Percentiles rank a stretch among this genome's conserved stretches.
Conservation (phyloP, 179 eudicot species). For the Dionaea muscipula region DNA sequence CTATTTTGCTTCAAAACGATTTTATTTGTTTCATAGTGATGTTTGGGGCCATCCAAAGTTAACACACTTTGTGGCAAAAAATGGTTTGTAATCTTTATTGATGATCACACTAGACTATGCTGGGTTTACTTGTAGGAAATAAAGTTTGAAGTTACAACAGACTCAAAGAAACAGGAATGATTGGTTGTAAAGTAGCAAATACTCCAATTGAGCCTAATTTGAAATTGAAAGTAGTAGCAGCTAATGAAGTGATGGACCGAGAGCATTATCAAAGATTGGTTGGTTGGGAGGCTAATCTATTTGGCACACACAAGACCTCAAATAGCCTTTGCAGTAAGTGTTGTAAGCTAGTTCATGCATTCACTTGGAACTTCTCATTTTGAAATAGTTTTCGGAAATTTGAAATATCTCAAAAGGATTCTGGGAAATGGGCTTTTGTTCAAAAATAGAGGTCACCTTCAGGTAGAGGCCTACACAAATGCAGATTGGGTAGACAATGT, state of each 20-base stretch:
- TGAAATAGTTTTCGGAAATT: not conserved
- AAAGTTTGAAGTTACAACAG: no score
- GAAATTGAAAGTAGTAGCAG: not conserved
- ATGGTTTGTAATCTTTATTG: slow-evolving; percentile 6
- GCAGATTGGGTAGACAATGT: not conserved
- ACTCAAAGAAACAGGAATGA: not conserved
- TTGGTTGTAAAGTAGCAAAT: not conserved
- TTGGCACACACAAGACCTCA: not conserved
- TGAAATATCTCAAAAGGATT: not conserved
- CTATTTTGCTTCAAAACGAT: slow-evolving; percentile 4
- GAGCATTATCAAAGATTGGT: not conserved
- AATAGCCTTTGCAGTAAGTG: slow-evolving; percentile 1
- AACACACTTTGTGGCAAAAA: not conserved
- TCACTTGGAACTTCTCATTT: not conserved
- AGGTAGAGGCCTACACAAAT: not conserved
- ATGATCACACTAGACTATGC: slow-evolving; percentile 1
- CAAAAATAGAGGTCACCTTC: not conserved
- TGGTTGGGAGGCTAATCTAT: not conserved
- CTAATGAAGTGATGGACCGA: not conserved
- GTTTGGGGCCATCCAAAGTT: slow-evolving; percentile 8
- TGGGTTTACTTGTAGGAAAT: slow-evolving; percentile 7
- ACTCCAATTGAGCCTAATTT: not conserved
- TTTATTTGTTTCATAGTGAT: slow-evolving; percentile 8
- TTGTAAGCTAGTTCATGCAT: not conserved
- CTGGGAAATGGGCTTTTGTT: not conserved